Evolutionary conservation across 192 early-diverging fungal species (phyloP), one percentile per base, ranked within the genome.

Genomic region (Phlyctochytrium planicorne): DNA sequence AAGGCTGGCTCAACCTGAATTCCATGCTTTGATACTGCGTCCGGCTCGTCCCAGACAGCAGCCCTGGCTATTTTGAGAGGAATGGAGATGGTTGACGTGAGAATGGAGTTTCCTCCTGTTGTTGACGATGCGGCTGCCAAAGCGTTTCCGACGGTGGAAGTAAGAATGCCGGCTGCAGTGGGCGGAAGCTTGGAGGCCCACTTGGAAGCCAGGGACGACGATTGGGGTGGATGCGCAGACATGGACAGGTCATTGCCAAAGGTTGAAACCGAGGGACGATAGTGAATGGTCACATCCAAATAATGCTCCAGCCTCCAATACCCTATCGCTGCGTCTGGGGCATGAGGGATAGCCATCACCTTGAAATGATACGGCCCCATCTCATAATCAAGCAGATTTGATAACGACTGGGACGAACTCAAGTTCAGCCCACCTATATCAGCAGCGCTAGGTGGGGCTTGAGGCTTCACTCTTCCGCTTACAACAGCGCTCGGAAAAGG

Each of bases 261-360:
- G 12, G 10, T 50, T 50, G 12, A 10, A 50, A 14, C 40, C 12
- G 40, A 10, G 10, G 40, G n/a, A 4, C 55, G 55, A 27, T 57
- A 57, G 55, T 57, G 55, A 25, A 57, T 29, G 14, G 55, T 57
- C 12, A 57, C 25, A 27, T 57, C 55, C 12, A 57, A 10, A 25
- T 57, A 57, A 27, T 57, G 55, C 27, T 57, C 55, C 20, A 57
- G 55, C 55, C 27, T 10, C 55, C 55, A 57, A 57, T 57, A 14
- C 55, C 55, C 55, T 24, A 57, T 57, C 20, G 27, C 55, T 6
- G 55, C 10, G 55, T 29, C 16, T 27, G 55, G 55, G 6, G 20
- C 10, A 6, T 14, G 55, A 12, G 55, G 16, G 4, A 6, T 27
- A 10, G 10, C 4, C 10, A 27, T 10, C 27, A 57, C 55, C 6